Conservation (phyloP, 768 basidiomycete genomes). For the Leccinum obscurum region DNA sequence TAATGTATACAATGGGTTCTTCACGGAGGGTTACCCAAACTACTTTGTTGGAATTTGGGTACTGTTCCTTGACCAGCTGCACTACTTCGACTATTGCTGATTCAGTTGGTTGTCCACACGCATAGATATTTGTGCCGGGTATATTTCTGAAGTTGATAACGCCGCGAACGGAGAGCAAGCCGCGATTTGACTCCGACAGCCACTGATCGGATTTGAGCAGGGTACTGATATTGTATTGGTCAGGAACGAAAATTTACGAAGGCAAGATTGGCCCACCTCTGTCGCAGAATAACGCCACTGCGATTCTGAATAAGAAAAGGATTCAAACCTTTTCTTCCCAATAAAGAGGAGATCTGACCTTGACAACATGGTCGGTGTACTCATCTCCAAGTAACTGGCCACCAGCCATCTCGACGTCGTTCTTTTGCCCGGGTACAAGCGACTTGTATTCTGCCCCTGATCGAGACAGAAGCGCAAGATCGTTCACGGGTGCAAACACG, state of each 20-base stretch:
- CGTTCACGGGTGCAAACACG: conserved; percentile 90
- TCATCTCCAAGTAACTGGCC: conserved; percentile 92
- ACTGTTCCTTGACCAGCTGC: conserved; percentile 53
- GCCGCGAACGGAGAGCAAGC: conserved; percentile 76
- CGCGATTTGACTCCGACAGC: conserved; percentile 68
- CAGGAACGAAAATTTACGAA: conserved; percentile 1
- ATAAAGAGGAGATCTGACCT: conserved; percentile 44
- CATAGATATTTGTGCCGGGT: conserved; percentile 79
- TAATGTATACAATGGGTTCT: conserved; percentile 89
- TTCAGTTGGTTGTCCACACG: conserved; percentile 86
- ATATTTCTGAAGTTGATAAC: conserved; percentile 93
- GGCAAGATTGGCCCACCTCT: conserved; percentile 54
- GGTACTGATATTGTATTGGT: conserved; percentile 46
- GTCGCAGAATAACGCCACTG: conserved; percentile 89
- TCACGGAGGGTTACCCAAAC: conserved; percentile 93
- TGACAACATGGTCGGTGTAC: conserved; percentile 92
- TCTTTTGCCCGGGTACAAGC: conserved; percentile 65
- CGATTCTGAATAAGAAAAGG: conserved; percentile 61
- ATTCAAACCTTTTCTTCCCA: neutral
- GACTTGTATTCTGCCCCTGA: conserved; percentile 57
- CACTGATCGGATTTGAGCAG: conserved; percentile 94
- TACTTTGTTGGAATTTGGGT: conserved; percentile 62
- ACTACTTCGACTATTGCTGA: conserved; percentile 86
- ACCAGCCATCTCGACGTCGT: conserved; percentile 72
- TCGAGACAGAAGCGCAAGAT: conserved; percentile 80